Evolutionary conservation across 1,139 yeast species (phyloP), one percentile per base, ranked within the genome.

Genomic region (Magnusiomyces paraingens): DNA sequence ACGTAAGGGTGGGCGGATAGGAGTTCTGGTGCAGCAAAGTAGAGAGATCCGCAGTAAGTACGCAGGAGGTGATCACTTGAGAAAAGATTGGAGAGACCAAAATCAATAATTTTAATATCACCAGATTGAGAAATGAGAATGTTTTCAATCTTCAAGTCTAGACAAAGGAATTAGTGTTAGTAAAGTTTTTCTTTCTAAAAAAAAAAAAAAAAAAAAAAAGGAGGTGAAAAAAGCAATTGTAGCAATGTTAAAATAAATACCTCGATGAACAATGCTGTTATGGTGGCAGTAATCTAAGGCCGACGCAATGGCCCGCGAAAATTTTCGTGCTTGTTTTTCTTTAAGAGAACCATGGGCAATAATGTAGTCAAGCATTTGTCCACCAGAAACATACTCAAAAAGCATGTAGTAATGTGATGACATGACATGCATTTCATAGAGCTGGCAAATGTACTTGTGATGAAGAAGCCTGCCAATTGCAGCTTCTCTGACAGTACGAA

Each of bases 11-110:
- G 83, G 0, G 98, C 99, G 58, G 88, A 86, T 56, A 94, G 76
- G 61, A 94, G 76, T 68, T 94, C 99, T 0, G 99, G 99, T 0
- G 99, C 99, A 0, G 99, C 99, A 77, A 93, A 94, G 69, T 94
- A 94, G 53, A 94, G 76, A 0, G 98, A 90, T 1, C 99, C 99
- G 76, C 99, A 94, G 68, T 89, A 94, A 0, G 99, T 94, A 66
- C 88, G 89, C 63, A 94, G 79, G 53, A 89, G 75, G 49, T 82
- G 76, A 57, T 80, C 80, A 22, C 84, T 82, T 44, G 91, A 81
- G 67, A 81, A 94, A 66, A 94, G 73, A 69, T 94, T 94, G 12
- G 96, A 88, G 52, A 94, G 77, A 6, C 99, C 99, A 71, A 94
- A 93, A 73, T 93, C 99, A 61, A 93, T 93, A 62, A 94, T 86